A percentile compares a stretch with the other conserved stretches of the same genome.
phyloP scores from a whole-genome alignment of 306 rosid genomes.

The Chamaecrista fasciculata region DNA sequence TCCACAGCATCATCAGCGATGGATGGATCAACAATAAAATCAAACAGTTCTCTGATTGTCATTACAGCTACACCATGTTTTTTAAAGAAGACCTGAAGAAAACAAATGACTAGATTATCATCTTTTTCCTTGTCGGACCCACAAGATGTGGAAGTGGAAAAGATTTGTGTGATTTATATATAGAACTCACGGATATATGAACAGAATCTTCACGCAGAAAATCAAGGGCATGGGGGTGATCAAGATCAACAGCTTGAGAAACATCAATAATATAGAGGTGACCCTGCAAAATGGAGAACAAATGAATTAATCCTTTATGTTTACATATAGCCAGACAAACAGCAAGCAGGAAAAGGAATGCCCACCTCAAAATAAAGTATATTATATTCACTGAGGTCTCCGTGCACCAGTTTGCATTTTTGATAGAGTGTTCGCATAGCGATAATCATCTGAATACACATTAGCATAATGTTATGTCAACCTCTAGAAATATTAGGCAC shows the following conservation, averaged over 20 bases:
- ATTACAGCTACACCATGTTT: constrained; percentile 92
- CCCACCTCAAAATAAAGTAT: constrained; percentile 80
- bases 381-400: constrained; percentile 92
- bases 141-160: constrained; percentile 1
- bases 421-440: constrained; percentile 86
- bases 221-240: constrained; percentile 83
- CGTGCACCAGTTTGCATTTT: constrained; percentile 91
- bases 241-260: constrained; percentile 93
- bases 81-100: constrained; percentile 80
- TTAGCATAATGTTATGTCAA: constrained; percentile 16
- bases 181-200: constrained; percentile 67
- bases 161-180: background rate
- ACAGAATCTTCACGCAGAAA: constrained; percentile 79
- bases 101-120: constrained; percentile 24
- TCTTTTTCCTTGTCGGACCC: background rate
- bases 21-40: constrained; percentile 81
- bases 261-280: constrained; percentile 85
- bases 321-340: constrained; percentile 19
- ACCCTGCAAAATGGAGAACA: constrained; percentile 53
- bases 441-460: constrained; percentile 58
- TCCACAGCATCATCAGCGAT: constrained; percentile 78
- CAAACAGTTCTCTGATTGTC: constrained; percentile 77
- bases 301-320: constrained; percentile 12
- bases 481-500: background rate
- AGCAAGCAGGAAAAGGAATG: background rate